Evolutionary conservation across 1,139 yeast species (phyloP).

Genomic region (Pichia sp.): DNA sequence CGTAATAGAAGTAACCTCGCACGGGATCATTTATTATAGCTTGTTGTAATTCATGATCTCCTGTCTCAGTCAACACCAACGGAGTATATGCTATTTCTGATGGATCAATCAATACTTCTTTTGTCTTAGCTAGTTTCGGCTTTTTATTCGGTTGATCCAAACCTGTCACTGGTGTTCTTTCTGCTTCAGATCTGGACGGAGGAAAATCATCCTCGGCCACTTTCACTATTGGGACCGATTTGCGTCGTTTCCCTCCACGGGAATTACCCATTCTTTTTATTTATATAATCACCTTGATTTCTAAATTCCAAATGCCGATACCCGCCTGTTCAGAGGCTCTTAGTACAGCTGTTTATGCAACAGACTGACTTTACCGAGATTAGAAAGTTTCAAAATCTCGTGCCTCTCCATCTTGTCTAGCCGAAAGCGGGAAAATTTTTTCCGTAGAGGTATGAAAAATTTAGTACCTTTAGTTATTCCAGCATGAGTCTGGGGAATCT

Average conservation of each 20-base stretch:
- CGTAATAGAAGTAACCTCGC: conserved; percentile 11
- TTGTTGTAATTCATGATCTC: conserved; percentile 2
- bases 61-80: neutral
- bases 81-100: neutral
- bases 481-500: neutral
- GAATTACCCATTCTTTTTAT: neutral
- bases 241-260: neutral
- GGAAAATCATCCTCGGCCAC: neutral
- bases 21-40: conserved; percentile 8
- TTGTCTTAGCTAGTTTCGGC: neutral
- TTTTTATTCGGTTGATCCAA: neutral
- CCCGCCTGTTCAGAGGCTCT: too few relatives aligned
- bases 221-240: neutral
- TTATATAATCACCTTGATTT: neutral
- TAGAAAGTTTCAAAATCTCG: neutral
- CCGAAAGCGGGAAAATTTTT: conserved; percentile 5
- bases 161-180: neutral
- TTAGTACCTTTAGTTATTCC: neutral
- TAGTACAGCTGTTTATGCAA: neutral
- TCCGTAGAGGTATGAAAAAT: neutral
- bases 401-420: neutral
- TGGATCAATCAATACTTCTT: neutral
- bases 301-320: neutral
- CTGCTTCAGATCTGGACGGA: neutral
- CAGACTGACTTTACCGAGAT: neutral